Percentiles rank a stretch among this genome's conserved stretches.
Conservation (phyloP, 805 yeast species). For the Wickerhamiella sergipiensis region DNA sequence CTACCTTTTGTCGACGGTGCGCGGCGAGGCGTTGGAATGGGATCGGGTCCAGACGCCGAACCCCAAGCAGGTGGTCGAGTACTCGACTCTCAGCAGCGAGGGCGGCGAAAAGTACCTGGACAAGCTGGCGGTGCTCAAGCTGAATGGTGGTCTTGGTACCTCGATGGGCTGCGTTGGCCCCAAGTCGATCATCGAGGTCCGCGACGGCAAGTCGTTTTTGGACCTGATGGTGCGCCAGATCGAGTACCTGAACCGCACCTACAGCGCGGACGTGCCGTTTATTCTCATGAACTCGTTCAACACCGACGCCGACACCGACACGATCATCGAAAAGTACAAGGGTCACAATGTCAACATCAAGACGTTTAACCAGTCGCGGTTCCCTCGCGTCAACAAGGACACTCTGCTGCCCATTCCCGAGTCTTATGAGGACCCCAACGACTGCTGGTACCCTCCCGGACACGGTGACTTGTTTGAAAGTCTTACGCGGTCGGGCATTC, state of each 20-base stretch:
- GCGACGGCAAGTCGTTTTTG: slow-evolving; percentile 95
- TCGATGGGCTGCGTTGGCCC: slow-evolving; percentile 99
- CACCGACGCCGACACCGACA: slow-evolving; percentile 90
- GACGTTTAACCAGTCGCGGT: slow-evolving; percentile 96
- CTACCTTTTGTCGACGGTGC: slow-evolving; percentile 77
- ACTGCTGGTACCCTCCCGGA: slow-evolving; percentile 99
- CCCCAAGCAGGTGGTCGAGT: slow-evolving; percentile 78
- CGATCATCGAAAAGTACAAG: slow-evolving; percentile 89
- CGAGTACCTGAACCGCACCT: slow-evolving; percentile 80
- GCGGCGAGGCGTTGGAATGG: slow-evolving; percentile 80
- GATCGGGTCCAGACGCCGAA: slow-evolving; percentile 88
- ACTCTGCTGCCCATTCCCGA: slow-evolving; percentile 93
- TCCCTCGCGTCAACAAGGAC: slow-evolving; percentile 90
- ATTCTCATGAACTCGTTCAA: slow-evolving; percentile 97
- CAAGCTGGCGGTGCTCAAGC: slow-evolving; percentile 86
- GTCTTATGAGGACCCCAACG: slow-evolving; percentile 53
- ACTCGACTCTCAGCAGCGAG: slow-evolving; percentile 32
- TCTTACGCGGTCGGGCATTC: slow-evolving; percentile 76
- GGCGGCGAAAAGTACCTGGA: slow-evolving; percentile 38
- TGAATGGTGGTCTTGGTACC: slow-evolving; percentile 97
- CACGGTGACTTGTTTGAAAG: slow-evolving; percentile 96
- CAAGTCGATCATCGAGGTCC: slow-evolving; percentile 92
- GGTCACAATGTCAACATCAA: slow-evolving; percentile 90
- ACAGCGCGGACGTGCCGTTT: slow-evolving; percentile 88
- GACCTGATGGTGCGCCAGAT: slow-evolving; percentile 95